A percentile compares a stretch with the other conserved stretches of the same genome.
phyloP scores from a whole-genome alignment of 208 protist genomes.

The Crithidia sp. region DNA sequence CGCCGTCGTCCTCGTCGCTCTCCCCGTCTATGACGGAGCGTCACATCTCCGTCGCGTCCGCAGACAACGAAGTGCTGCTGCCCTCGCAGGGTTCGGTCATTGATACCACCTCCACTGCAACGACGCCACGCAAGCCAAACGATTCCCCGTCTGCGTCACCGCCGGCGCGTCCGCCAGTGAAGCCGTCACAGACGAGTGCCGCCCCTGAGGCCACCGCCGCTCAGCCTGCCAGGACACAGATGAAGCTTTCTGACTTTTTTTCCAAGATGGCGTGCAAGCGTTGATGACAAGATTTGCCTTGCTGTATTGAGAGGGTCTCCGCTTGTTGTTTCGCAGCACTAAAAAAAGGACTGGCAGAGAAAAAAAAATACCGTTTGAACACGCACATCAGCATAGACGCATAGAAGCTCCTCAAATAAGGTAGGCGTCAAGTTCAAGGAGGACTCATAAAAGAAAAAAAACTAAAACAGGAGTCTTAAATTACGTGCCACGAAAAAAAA shows the following conservation, averaged over 20 bases:
- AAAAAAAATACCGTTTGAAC: too few relatives aligned
- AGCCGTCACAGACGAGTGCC: neutral
- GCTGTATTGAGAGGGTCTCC: too few relatives aligned
- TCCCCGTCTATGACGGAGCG: slow-evolving; percentile 15
- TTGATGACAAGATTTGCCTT: neutral
- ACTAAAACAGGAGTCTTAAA: too few relatives aligned
- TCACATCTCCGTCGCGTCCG: neutral
- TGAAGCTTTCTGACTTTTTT: slow-evolving; percentile 89
- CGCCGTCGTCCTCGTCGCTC: slow-evolving; percentile 1
- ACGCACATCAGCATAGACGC: too few relatives aligned
- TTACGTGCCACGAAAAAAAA: too few relatives aligned
- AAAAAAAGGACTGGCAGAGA: too few relatives aligned
- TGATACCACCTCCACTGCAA: neutral
- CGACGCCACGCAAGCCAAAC: neutral
- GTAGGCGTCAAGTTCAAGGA: too few relatives aligned
- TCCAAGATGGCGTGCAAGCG: slow-evolving; percentile 78
- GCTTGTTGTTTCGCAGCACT: too few relatives aligned
- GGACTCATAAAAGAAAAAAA: too few relatives aligned
- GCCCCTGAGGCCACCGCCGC: neutral
- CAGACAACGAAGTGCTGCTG: neutral
- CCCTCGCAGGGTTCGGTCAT: neutral
- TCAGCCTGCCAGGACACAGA: slow-evolving; percentile 48
- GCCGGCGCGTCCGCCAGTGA: neutral
- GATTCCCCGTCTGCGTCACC: slow-evolving; percentile 4
- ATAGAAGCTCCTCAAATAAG: too few relatives aligned